phyloP scores from a whole-genome alignment of 164 flowering plant genomes.

The Macadamia integrifolia region DNA sequence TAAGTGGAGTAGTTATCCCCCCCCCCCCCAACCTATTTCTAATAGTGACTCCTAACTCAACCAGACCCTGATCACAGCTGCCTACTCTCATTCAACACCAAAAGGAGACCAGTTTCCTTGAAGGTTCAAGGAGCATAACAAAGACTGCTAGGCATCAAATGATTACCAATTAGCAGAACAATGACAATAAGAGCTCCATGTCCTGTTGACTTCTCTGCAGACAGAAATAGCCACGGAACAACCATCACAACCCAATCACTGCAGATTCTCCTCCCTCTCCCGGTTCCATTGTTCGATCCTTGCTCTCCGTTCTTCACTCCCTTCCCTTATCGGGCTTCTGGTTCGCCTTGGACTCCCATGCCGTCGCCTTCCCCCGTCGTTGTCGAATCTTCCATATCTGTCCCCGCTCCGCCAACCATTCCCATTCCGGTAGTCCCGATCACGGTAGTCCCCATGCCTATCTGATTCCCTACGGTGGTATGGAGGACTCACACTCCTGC shows the following conservation, averaged over 20 bases:
- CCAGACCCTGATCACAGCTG: background rate
- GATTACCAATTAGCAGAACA: background rate
- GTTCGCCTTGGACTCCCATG: constrained; percentile 21
- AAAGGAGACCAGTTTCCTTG: background rate
- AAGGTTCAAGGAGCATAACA: background rate
- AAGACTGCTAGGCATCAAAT: background rate
- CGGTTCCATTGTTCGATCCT: constrained; percentile 7
- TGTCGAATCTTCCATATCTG: constrained; percentile 18
- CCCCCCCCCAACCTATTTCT: background rate
- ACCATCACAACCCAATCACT: background rate
- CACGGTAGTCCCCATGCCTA: constrained; percentile 8
- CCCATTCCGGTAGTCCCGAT: constrained; percentile 11
- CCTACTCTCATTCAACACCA: background rate
- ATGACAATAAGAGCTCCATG: background rate
- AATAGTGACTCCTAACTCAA: background rate
- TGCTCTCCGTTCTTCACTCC: constrained; percentile 57
- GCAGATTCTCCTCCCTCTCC: background rate
- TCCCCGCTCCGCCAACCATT: constrained; percentile 19
- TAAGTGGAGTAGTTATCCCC: background rate
- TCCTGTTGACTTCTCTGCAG: background rate
- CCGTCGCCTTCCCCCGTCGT: constrained; percentile 11
- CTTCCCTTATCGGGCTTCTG: constrained; percentile 41
- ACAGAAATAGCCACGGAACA: background rate
- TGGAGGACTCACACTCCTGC: constrained; percentile 38
- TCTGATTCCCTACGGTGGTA: constrained; percentile 17